Evolutionary conservation across 257 asterid genomes (phyloP), one percentile per base, ranked within the genome.

Genomic region (Primulina huaijiensis): DNA sequence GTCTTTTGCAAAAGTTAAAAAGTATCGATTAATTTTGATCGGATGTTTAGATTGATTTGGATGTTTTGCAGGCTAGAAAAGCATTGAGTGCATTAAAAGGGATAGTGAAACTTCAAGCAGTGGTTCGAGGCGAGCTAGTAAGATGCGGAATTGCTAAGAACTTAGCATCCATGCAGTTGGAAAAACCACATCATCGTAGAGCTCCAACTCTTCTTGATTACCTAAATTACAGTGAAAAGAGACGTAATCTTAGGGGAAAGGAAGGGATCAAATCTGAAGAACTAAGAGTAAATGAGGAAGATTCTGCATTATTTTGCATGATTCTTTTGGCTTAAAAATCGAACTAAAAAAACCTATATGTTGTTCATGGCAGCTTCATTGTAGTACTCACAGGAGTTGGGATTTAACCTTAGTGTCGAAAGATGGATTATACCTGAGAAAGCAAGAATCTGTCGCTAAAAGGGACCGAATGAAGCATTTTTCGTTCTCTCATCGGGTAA

Each of bases 31-130:
- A 17, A 25, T 31, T 17, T 31, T 6, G 27, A 14, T 62, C 12
- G 6, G 17, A 61, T 62, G 8, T 19, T 31, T 46, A 20, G 7
- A 27, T 72, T 6, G 6, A 37, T 11, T 52, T 11, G 75, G 61
- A 59, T n/a, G 38, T 46, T 69, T 23, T 75, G 72, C 75, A 92
- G 97, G 97, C 87, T 20, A 84, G 82, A 78, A 87, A 89, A 82
- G 97, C 97, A 31, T 64, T 89, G 78, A 80, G 85, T 77, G 97
- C 96, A 5, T 66, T 92, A 33, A 89, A 80, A 76, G 97, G 97
- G 72, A 25, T 89, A 60, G 95, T 92, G 81, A 86, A 81, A 67
- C 88, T 91, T 79, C 97, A 89, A 79, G 97, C 97, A 27, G 89
- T 89, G 75, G 71, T 89, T 37, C 85, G 97, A 31, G 96, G 95